Evolutionary conservation across 192 early-diverging fungal species (phyloP), one percentile per base, ranked within the genome.

Genomic region (Mortierella claussenii): DNA sequence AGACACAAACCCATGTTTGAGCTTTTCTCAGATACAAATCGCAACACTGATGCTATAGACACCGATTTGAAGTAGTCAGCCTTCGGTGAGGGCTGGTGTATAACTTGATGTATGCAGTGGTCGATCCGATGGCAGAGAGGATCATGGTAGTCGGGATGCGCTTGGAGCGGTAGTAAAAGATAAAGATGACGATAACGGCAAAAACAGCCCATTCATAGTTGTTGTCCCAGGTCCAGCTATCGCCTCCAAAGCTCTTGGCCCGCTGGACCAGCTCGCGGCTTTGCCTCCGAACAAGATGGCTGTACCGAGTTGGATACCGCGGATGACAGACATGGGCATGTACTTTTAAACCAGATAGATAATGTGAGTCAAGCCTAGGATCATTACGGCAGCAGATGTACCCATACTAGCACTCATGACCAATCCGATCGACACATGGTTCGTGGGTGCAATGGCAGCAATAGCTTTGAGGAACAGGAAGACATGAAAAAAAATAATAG

Each of bases 301-400:
- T 2, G 92, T 89, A 34, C 93, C 94, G 55, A 95, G 80, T 79
- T 90, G 93, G 55, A 93, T 82, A 13, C 91, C 92, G 60, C 89
- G 89, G 63, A 94, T 84, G n/a, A 93, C 81, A 0, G 90, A 65
- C 28, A 89, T 81, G 12, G 94, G 93, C 10, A 91, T 91, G 59
- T 87, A 86, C 37, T 84, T 83, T 31, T 88, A 83, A 36, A 94
- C 80, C n/a, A 89, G 48, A 63, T 84, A 74, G 58, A 96, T 89
- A 2, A 89, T 89, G 24, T 86, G 82, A 37, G 92, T 94, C 23
- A 88, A 42, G 15, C 89, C 88, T n/a, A 93, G 81, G 66, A 89
- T 49, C 52, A 92, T 70, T 55, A 92, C 73, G 20, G 91, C 76
- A 2, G 83, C 80, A 27, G 87, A 87, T 53, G 94, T 89, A 27